Evolutionary conservation across 768 basidiomycete genomes (phyloP), one percentile per base, ranked within the genome.

Genomic region (Amanita subjunquillea): DNA sequence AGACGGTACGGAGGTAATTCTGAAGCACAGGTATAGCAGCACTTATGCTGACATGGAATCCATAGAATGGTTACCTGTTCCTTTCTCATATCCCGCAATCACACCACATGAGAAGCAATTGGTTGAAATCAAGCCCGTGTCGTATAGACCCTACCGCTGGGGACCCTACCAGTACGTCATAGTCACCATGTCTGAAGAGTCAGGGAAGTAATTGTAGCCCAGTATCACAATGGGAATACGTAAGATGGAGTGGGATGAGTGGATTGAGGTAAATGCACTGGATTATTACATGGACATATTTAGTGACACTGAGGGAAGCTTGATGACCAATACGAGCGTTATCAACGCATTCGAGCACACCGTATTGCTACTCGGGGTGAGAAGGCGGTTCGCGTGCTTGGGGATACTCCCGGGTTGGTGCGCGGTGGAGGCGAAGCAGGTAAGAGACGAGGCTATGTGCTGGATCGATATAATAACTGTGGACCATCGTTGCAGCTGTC

Each of bases 201-300:
- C 32, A 25, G n/a, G 37, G 22, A 13, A 13, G 50, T 36, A 27
- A 44, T 29, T n/a, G 29, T 25, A 38, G 4, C 34, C 9, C 46
- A 85, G 83, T 57, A 72, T 83, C 39, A 86, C 82, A 30, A 86
- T 85, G 82, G 83, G 79, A 55, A 77, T 83, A 58, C 75, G 79
- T 37, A 66, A 61, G 46, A 85, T 87, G 83, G 69, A 69, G 7
- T 88, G 81, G 80, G 72, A 74, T 38, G 78, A 83, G 50, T 87
- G 85, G 86, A 79, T 88, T 43, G 82, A 87, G 68, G 82, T 80
- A 55, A n/a, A 54, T 32, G 22, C 45, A 23, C n/a, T 36, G 53
- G 5, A 23, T 27, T 48, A 34, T 32, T 54, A 36, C 25, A n/a
- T 17, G 20, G 22, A 10, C 37, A 36, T 10, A 32, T 50, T 6